These are phyloP conservation scores for Aethionema arabicum DNA, from an alignment of 345 rosid genomes.

Conservation along the genomic window DNA sequence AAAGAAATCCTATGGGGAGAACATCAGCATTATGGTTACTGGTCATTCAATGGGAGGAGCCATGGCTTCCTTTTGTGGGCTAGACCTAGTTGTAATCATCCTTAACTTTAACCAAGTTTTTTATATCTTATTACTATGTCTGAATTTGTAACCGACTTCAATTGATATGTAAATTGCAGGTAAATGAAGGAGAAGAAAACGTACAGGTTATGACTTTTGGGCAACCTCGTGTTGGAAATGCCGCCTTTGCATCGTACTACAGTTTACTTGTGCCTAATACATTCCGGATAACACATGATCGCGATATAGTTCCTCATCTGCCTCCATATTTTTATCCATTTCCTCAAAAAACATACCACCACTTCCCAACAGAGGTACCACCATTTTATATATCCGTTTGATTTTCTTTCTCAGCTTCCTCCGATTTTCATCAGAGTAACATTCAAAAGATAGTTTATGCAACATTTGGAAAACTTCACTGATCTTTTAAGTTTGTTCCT, in stretches of 20 bases:
- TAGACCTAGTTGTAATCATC: constrained; percentile 67
- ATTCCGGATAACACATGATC: constrained; percentile 70
- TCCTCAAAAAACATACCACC: constrained; percentile 92
- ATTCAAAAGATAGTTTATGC: background rate
- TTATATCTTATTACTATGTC: background rate
- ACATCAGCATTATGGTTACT: constrained; percentile 64
- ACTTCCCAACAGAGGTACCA: constrained; percentile 89
- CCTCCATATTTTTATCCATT: constrained; percentile 75
- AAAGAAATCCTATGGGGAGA: constrained; percentile 57
- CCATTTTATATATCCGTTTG: background rate
- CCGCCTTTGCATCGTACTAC: constrained; percentile 73
- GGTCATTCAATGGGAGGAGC: constrained; percentile 99
- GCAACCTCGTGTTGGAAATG: constrained; percentile 96
- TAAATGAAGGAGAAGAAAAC: constrained; percentile 57
- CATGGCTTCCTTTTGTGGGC: constrained; percentile 87
- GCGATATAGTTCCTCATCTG: constrained; percentile 90
- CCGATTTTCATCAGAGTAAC: constrained; percentile 15
- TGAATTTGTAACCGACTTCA: constrained; percentile 16
- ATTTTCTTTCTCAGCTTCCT: background rate
- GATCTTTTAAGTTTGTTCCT: background rate
- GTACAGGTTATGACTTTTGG: constrained; percentile 89
- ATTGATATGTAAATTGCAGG: constrained; percentile 46
- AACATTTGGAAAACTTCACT: background rate
- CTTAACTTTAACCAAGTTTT: background rate
- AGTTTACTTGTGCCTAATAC: constrained; percentile 66